Conservation (phyloP, 345 rosid species). For the Corymbia maculata region DNA sequence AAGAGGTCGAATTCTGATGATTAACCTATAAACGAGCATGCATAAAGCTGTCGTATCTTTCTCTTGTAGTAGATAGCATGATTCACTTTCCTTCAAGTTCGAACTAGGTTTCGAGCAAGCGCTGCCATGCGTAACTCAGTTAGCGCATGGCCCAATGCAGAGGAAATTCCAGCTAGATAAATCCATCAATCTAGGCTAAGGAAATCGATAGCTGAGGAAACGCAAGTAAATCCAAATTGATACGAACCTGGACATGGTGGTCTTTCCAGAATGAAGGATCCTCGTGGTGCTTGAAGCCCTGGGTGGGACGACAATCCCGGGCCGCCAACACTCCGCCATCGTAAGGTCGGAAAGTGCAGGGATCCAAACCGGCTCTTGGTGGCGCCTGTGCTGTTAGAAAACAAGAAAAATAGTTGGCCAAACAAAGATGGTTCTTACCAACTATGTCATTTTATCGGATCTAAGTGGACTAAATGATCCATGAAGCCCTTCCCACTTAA, state of each 20-base stretch:
- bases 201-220: neutral
- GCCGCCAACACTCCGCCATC: conserved; percentile 17
- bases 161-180: neutral
- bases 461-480: too few relatives aligned
- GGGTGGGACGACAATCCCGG: conserved; percentile 2
- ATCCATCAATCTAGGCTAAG: neutral
- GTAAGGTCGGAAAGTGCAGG: conserved; percentile 31
- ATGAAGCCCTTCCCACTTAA: too few relatives aligned
- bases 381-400: conserved; percentile 72
- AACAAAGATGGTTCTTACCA: too few relatives aligned
- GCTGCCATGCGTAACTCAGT: too few relatives aligned
- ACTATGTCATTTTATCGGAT: too few relatives aligned
- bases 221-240: neutral
- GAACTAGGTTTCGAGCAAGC: too few relatives aligned
- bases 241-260: conserved; percentile 74
- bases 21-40: conserved; percentile 34
- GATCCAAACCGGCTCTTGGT: conserved; percentile 60
- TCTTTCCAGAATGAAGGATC: conserved; percentile 96
- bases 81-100: too few relatives aligned
- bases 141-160: too few relatives aligned
- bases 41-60: neutral
- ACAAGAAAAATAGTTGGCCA: too few relatives aligned
- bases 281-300: conserved; percentile 58
- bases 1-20: conserved; percentile 82
- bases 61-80: neutral